These are phyloP conservation scores for Hortiboletus campestris DNA, from an alignment of 768 basidiomycete species.

Conservation along the genomic window DNA sequence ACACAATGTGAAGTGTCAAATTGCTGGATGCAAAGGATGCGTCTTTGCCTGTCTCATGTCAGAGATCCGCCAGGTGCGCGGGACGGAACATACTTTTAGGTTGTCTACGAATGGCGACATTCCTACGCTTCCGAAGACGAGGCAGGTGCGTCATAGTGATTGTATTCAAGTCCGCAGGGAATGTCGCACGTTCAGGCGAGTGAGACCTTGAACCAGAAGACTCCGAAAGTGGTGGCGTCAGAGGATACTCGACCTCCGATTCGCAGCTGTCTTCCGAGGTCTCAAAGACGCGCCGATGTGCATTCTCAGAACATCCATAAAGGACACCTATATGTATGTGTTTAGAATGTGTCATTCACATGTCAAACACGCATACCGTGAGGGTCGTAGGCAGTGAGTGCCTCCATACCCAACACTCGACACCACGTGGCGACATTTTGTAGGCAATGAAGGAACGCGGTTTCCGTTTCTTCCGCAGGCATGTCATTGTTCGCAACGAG, in stretches of 20 bases:
- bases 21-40: constrained; percentile 14
- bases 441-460: constrained; percentile 51
- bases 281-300: constrained; percentile 40
- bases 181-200: constrained; percentile 44
- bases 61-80: constrained; percentile 5
- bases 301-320: constrained; percentile 38
- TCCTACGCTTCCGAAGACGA: constrained; percentile 21
- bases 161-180: constrained; percentile 12
- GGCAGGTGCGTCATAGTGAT: constrained; percentile 20
- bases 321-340: constrained; percentile 38
- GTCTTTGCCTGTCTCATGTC: constrained; percentile 12
- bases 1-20: constrained; percentile 55
- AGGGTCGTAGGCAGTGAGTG: constrained; percentile 71
- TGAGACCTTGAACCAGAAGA: constrained; percentile 62
- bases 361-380: constrained; percentile 48
- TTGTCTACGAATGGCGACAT: constrained; percentile 26
- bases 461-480: constrained; percentile 37
- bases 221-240: constrained; percentile 78
- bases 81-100: constrained; percentile 19
- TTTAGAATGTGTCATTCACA: constrained; percentile 2
- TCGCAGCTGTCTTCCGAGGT: constrained; percentile 37
- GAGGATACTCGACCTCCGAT: constrained; percentile 65
- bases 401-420: constrained; percentile 54
- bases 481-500: constrained; percentile 47
- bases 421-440: constrained; percentile 60